These are phyloP conservation scores for Barbarea vulgaris DNA, from an alignment of 345 rosid genomes.

Conservation along the genomic window DNA sequence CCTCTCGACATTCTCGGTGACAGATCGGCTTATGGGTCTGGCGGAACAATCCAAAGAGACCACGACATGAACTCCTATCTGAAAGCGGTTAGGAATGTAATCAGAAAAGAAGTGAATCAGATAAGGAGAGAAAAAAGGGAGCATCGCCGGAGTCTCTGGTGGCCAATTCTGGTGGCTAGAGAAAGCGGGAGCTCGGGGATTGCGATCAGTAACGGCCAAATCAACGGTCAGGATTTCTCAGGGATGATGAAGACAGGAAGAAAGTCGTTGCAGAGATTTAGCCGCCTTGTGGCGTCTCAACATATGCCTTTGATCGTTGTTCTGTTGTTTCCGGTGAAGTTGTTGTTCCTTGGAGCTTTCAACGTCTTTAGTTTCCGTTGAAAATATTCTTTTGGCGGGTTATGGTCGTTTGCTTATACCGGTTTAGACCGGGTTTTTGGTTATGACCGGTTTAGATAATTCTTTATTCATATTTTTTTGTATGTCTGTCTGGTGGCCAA, in stretches of 20 bases:
- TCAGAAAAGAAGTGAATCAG: slow-evolving; percentile 65
- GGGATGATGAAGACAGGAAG: slow-evolving; percentile 65
- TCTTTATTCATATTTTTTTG: slow-evolving; percentile 30
- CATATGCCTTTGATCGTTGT: slow-evolving; percentile 82
- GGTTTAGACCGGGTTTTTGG: slow-evolving; percentile 28
- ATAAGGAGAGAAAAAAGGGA: slow-evolving; percentile 61
- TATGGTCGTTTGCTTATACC: slow-evolving; percentile 3
- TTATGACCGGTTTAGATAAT: slow-evolving; percentile 33
- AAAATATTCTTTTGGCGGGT: slow-evolving; percentile 25
- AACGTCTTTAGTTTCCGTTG: slow-evolving; percentile 46
- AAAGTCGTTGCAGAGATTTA: slow-evolving; percentile 66
- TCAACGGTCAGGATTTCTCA: slow-evolving; percentile 53
- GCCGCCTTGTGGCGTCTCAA: slow-evolving; percentile 77
- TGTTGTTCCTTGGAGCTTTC: slow-evolving; percentile 62
- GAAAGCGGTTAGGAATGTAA: slow-evolving; percentile 58
- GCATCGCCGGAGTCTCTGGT: slow-evolving; percentile 63
- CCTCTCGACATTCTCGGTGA: slow-evolving; percentile 86
- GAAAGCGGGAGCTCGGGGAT: slow-evolving; percentile 38
- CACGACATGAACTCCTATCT: slow-evolving; percentile 81
- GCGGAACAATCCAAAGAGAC: slow-evolving; percentile 76
- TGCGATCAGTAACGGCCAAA: slow-evolving; percentile 41
- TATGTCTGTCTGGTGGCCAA: slow-evolving; percentile 15
- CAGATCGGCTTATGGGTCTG: slow-evolving; percentile 73
- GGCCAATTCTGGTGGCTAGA: slow-evolving; percentile 55
- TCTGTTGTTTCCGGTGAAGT: slow-evolving; percentile 65